Percentiles rank a stretch among this genome's conserved stretches.
These are phyloP conservation scores for Flaveria trinervia DNA, from an alignment of 129 eudicot genomes.

Conservation along the genomic window DNA sequence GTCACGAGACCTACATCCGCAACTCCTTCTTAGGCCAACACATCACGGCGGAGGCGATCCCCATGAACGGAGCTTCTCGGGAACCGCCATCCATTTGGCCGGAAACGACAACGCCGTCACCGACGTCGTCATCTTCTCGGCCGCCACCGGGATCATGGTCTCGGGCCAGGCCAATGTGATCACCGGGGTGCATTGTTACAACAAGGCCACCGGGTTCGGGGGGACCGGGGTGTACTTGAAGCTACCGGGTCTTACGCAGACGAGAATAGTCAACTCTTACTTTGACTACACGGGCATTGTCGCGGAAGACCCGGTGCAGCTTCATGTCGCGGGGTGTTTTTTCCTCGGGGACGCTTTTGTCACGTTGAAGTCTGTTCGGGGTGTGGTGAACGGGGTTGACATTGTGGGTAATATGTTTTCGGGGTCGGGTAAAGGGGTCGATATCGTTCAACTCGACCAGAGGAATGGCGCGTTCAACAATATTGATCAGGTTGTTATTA, in stretches of 20 bases:
- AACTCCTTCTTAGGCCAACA: constrained; percentile 79
- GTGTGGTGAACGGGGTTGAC: constrained; percentile 58
- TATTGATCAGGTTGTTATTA: constrained; percentile 68
- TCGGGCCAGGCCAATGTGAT: constrained; percentile 76
- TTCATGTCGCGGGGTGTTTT: constrained; percentile 59
- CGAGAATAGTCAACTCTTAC: constrained; percentile 72
- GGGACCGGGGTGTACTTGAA: constrained; percentile 74
- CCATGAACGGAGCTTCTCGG: constrained; percentile 61
- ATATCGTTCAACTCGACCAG: constrained; percentile 69
- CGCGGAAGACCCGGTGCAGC: constrained; percentile 85
- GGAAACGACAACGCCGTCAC: constrained; percentile 86
- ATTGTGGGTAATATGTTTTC: constrained; percentile 85
- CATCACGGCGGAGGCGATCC: constrained; percentile 71
- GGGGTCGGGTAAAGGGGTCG: constrained; percentile 60
- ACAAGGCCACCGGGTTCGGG: constrained; percentile 87
- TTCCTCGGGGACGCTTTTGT: constrained; percentile 82
- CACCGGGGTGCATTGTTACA: constrained; percentile 89
- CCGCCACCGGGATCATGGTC: constrained; percentile 60
- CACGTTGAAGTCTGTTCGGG: constrained; percentile 59
- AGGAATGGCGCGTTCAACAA: constrained; percentile 42
- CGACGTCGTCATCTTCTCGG: constrained; percentile 83
- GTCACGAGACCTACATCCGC: constrained; percentile 85
- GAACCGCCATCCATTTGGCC: constrained; percentile 61
- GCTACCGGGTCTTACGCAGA: constrained; percentile 74
- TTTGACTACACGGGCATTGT: constrained; percentile 84